phyloP scores from a whole-genome alignment of 805 yeast genomes.

The Debaryomyces tyrocola region DNA sequence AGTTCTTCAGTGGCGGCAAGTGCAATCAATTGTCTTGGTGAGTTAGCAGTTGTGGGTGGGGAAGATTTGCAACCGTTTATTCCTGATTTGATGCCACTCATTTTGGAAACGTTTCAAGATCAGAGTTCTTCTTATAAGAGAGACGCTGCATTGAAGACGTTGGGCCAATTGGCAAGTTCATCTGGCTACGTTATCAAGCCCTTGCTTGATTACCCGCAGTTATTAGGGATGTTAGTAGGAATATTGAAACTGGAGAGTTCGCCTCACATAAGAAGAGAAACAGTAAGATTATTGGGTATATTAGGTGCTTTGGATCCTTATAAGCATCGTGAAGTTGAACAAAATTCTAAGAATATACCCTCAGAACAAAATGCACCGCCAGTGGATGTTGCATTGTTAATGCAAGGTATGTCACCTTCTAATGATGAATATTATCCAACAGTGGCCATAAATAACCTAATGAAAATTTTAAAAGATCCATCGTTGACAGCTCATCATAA shows the following conservation, averaged over 20 bases:
- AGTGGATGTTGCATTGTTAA: conserved; percentile 81
- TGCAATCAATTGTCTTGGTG: conserved; percentile 85
- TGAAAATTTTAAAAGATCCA: conserved; percentile 82
- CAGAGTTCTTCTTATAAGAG: conserved; percentile 86
- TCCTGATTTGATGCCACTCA: conserved; percentile 78
- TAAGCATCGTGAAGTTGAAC: conserved; percentile 88
- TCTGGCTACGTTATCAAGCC: conserved; percentile 97
- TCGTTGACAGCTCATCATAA: conserved; percentile 86
- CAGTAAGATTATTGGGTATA: conserved; percentile 86
- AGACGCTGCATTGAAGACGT: conserved; percentile 82
- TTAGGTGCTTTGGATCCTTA: conserved; percentile 97
- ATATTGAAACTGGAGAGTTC: conserved; percentile 82
- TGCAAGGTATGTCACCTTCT: conserved; percentile 94
- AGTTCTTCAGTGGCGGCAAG: conserved; percentile 84
- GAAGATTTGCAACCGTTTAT: conserved; percentile 75
- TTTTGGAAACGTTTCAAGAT: conserved; percentile 86
- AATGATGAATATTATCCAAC: conserved; percentile 93
- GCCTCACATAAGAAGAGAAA: conserved; percentile 74
- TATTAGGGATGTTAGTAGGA: conserved; percentile 76
- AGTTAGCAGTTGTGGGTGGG: conserved; percentile 83
- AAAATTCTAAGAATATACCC: conserved; percentile 51
- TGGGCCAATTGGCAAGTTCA: conserved; percentile 86
- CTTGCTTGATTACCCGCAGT: conserved; percentile 83
- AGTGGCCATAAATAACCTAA: conserved; percentile 82
- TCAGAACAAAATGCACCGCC: conserved; percentile 87